These are phyloP conservation scores for Stevia rebaudiana DNA, from an alignment of 140 eudicot genomes.

Conservation along the genomic window DNA sequence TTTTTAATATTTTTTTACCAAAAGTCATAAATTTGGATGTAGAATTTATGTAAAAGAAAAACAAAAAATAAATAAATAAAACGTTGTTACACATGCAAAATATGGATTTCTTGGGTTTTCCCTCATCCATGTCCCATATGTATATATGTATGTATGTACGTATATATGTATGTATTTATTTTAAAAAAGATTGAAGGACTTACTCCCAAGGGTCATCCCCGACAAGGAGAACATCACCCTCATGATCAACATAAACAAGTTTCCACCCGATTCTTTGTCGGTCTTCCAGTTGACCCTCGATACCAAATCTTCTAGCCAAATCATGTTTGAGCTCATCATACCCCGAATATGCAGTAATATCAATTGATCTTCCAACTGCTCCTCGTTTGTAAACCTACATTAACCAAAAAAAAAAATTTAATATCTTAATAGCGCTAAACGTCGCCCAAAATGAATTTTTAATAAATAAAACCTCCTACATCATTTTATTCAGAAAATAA, in stretches of 20 bases:
- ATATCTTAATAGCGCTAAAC: not conserved
- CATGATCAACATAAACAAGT: slow-evolving; percentile 91
- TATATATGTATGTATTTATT: not conserved
- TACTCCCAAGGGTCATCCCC: slow-evolving; percentile 99
- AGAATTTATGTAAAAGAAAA: too few species aligned
- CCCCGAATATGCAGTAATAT: slow-evolving; percentile 72
- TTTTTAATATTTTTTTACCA: too few species aligned
- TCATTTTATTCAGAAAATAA: not conserved
- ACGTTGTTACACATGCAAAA: too few species aligned
- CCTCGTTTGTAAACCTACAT: slow-evolving; percentile 89
- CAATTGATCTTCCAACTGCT: slow-evolving; percentile 95
- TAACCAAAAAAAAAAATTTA: slow-evolving; percentile 9
- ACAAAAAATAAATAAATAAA: too few species aligned
- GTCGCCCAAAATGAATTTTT: not conserved
- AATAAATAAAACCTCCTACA: not conserved
- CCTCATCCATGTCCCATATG: too few species aligned
- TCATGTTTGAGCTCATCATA: slow-evolving; percentile 82
- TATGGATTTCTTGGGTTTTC: too few species aligned
- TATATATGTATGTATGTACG: too few species aligned
- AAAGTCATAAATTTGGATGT: too few species aligned
- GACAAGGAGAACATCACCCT: slow-evolving; percentile 83
- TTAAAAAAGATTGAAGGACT: slow-evolving; percentile 25
- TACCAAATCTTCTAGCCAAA: slow-evolving; percentile 87
- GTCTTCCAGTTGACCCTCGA: slow-evolving; percentile 89
- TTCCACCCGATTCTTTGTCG: slow-evolving; percentile 85